A percentile compares a stretch with the other conserved stretches of the same genome.
phyloP scores from a whole-genome alignment of 179 eudicot genomes.

The Dionaea muscipula region DNA sequence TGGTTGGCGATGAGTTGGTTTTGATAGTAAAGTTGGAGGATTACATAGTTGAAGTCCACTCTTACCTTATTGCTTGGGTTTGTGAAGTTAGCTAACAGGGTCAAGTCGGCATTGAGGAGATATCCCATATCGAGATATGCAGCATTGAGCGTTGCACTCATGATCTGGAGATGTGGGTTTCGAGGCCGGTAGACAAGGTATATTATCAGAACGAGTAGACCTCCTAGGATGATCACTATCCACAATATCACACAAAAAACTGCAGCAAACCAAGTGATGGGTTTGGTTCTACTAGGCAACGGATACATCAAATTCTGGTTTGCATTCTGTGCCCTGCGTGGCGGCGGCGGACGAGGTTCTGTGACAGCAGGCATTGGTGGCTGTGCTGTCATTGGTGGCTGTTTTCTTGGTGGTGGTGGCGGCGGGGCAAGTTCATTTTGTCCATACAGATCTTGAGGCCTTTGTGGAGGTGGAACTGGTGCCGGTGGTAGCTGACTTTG shows the following conservation, averaged over 20 bases:
- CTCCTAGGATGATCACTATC: constrained; percentile 55
- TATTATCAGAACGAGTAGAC: constrained; percentile 52
- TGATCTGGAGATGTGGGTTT: constrained; percentile 49
- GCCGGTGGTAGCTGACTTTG: not conserved
- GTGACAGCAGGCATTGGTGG: not conserved
- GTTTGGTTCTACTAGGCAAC: constrained; percentile 32
- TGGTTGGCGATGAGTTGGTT: constrained; percentile 41
- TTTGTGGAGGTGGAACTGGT: not conserved
- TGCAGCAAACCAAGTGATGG: constrained; percentile 50
- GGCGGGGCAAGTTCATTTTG: constrained; percentile 5
- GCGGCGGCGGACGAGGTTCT: not conserved
- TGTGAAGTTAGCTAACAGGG: constrained; percentile 62
- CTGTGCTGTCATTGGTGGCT: not conserved
- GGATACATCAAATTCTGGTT: constrained; percentile 27
- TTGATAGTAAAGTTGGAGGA: constrained; percentile 39
- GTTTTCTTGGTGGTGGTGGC: constrained; percentile 1
- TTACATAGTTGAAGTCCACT: constrained; percentile 52
- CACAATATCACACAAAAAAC: constrained; percentile 55
- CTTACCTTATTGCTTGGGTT: constrained; percentile 61
- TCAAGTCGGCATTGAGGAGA: constrained; percentile 61
- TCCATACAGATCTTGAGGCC: not conserved
- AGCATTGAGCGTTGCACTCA: constrained; percentile 48
- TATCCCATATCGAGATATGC: constrained; percentile 76
- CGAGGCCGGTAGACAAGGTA: constrained; percentile 59
- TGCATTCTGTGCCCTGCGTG: not conserved